Evolutionary conservation across 371 early-diverging fungal genomes (phyloP).

Genomic region (Mortierella sp.): DNA sequence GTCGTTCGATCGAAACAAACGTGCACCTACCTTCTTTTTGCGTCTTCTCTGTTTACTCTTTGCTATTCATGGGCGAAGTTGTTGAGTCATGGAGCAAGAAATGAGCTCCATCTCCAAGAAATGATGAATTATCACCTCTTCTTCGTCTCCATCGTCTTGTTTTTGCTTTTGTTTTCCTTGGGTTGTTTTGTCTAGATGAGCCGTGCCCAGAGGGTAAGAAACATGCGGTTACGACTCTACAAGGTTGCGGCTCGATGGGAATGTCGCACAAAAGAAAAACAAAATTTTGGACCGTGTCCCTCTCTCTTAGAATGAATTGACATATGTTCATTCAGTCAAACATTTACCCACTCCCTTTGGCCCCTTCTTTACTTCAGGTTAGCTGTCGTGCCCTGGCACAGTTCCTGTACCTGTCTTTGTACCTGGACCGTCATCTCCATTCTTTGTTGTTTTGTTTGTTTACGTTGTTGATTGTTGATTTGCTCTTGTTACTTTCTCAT

Average conservation of each 20-base stretch:
- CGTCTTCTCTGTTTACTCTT: conserved; percentile 1
- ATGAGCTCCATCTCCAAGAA: neutral
- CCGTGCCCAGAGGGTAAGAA: neutral
- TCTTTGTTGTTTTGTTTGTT: too few relatives aligned
- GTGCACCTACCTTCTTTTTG: neutral
- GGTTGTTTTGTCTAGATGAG: neutral
- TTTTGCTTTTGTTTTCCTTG: neutral
- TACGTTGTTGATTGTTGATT: too few relatives aligned
- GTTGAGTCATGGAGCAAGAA: neutral
- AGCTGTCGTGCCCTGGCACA: neutral
- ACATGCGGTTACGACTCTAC: neutral
- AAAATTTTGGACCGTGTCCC: conserved; percentile 6
- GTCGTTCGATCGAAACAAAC: neutral
- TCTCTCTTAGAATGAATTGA: neutral
- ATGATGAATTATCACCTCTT: neutral
- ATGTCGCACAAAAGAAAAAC: conserved; percentile 7
- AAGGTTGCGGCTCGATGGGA: neutral
- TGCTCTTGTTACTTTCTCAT: too few relatives aligned
- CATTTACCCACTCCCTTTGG: neutral
- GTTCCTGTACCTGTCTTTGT: neutral
- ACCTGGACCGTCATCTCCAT: neutral
- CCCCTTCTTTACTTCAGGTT: neutral
- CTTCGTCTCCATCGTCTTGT: neutral
- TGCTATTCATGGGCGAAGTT: neutral
- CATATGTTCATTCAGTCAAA: neutral